A percentile compares a stretch with the other conserved stretches of the same genome.
phyloP scores from a whole-genome alignment of 148 eudicot species.

The Rhododendron simsii region DNA sequence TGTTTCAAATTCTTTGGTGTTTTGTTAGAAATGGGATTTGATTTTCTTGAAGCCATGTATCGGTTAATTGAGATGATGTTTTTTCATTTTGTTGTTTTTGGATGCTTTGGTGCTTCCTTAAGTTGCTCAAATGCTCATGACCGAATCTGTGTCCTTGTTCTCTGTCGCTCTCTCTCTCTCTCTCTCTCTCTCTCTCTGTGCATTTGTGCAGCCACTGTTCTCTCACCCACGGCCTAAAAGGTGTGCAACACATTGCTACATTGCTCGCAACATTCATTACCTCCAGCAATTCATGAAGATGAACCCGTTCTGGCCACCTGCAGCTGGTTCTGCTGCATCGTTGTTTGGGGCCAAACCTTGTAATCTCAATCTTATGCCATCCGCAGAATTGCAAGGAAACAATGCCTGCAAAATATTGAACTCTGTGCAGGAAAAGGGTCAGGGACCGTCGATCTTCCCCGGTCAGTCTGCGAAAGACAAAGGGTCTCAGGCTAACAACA shows the following conservation, averaged over 20 bases:
- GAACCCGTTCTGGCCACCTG: conserved; percentile 71
- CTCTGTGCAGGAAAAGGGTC: conserved; percentile 60
- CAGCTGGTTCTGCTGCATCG: conserved; percentile 54
- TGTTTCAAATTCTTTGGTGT: background rate
- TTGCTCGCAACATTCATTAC: conserved; percentile 62
- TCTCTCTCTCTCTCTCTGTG: background rate
- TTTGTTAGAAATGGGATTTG: background rate
- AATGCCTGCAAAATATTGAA: conserved; percentile 35
- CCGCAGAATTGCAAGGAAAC: conserved; percentile 54
- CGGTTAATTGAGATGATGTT: background rate
- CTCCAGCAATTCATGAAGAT: conserved; percentile 84
- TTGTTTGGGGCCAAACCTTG: conserved; percentile 69
- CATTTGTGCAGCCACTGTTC: conserved; percentile 43
- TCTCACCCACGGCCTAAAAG: conserved; percentile 78
- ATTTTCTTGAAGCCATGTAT: background rate
- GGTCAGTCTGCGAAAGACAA: conserved; percentile 61
- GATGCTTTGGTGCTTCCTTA: background rate
- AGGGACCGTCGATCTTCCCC: conserved; percentile 47
- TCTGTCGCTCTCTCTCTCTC: background rate
- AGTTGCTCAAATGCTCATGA: background rate
- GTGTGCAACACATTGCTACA: conserved; percentile 79
- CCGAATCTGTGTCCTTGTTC: background rate
- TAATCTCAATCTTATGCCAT: conserved; percentile 60
- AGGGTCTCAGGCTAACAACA: conserved; percentile 35
- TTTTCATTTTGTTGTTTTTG: background rate